phyloP scores from a whole-genome alignment of 1,284 basidiomycete species.

The Cronartium quercuum region DNA sequence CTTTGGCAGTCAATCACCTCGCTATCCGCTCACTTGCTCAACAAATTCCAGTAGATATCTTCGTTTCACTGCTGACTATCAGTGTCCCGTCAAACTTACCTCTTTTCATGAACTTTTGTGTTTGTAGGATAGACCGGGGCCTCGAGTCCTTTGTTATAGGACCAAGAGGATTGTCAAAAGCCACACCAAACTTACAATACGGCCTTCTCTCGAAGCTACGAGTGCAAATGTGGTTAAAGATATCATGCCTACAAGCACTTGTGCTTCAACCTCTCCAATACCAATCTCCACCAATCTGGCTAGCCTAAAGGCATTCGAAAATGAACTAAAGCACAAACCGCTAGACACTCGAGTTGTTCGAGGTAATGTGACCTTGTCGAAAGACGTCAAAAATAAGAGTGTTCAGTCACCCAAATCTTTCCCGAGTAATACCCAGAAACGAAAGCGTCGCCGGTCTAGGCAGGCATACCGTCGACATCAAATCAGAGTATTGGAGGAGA shows the following conservation, averaged over 20 bases:
- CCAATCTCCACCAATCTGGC: background rate
- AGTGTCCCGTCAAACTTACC: background rate
- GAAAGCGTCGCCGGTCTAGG: background rate
- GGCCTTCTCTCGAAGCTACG: too few relatives aligned
- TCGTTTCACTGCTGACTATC: background rate
- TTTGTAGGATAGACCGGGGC: background rate
- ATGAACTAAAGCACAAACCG: background rate
- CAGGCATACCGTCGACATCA: background rate
- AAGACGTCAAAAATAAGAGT: background rate
- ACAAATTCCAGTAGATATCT: background rate
- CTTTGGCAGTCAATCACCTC: background rate
- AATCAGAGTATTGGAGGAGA: background rate
- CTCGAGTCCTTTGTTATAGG: background rate
- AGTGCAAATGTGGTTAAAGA: background rate
- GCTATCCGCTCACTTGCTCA: background rate
- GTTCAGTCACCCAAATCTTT: background rate
- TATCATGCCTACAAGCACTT: background rate
- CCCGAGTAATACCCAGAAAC: background rate
- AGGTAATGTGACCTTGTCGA: background rate
- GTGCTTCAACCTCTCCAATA: background rate
- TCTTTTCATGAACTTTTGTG: background rate
- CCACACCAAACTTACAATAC: background rate
- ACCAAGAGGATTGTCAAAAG: background rate
- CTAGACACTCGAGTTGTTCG: background rate
- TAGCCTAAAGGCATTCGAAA: background rate